phyloP scores from a whole-genome alignment of 2,329 filamentous ascomycete species.

The Cladosporium sp. region DNA sequence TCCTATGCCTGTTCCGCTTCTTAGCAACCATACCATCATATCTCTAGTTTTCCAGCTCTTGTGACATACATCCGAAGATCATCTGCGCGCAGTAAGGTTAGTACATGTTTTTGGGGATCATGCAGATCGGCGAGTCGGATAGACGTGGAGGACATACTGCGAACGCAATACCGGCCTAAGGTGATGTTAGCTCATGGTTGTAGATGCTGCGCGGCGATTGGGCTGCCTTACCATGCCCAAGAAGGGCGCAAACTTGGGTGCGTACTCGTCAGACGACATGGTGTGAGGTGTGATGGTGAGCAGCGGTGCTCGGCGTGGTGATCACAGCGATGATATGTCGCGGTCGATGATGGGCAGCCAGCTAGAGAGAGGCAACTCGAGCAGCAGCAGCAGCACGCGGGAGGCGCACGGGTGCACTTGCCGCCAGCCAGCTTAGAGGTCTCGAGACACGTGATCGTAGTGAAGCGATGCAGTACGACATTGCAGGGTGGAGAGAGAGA shows the following conservation, averaged over 20 bases:
- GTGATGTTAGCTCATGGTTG: slow-evolving; percentile 37
- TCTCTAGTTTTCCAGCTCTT: slow-evolving; percentile 40
- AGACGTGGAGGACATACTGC: slow-evolving; percentile 51
- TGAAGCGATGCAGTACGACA: neutral
- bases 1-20: slow-evolving; percentile 56
- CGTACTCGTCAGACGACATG: slow-evolving; percentile 26
- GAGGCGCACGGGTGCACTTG: slow-evolving; percentile 5
- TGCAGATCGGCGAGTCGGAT: neutral
- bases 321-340: neutral
- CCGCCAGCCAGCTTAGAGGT: neutral
- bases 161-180: slow-evolving; percentile 73
- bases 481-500: neutral
- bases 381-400: neutral
- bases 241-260: slow-evolving; percentile 83
- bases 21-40: slow-evolving; percentile 27
- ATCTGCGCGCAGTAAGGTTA: slow-evolving; percentile 49
- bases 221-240: slow-evolving; percentile 72
- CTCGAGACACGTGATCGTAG: slow-evolving; percentile 7
- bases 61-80: slow-evolving; percentile 72
- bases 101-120: neutral
- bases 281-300: slow-evolving; percentile 1
- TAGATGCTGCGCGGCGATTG: neutral
- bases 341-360: slow-evolving; percentile 5
- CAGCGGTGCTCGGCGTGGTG: slow-evolving; percentile 5
- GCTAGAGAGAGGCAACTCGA: slow-evolving; percentile 6